Conservation (phyloP, 2,329 filamentous ascomycete species). For the Colletotrichum sp. region DNA sequence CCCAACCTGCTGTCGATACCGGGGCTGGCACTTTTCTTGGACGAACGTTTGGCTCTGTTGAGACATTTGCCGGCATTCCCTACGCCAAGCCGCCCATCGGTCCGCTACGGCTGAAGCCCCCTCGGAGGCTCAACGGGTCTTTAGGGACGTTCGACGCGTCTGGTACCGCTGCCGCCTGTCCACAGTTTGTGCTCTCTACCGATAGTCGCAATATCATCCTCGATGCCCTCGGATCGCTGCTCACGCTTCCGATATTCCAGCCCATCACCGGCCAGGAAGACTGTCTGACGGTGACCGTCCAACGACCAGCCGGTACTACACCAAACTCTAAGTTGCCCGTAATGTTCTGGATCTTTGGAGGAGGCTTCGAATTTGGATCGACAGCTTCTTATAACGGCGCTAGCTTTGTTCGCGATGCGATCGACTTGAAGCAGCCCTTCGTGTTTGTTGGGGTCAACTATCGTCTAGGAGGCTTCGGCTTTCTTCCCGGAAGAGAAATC, state of each 20-base stretch:
- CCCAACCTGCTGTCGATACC: slow-evolving; percentile 57
- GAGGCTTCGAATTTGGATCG: slow-evolving; percentile 64
- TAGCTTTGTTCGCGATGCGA: slow-evolving; percentile 48
- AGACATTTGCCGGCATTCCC: slow-evolving; percentile 77
- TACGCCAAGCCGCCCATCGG: slow-evolving; percentile 75
- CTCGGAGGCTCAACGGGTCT: slow-evolving; percentile 60
- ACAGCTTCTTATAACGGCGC: slow-evolving; percentile 58
- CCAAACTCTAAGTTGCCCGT: slow-evolving; percentile 66
- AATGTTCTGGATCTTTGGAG: slow-evolving; percentile 74
- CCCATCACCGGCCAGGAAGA: slow-evolving; percentile 63
- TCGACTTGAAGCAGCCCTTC: slow-evolving; percentile 64
- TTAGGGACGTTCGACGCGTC: slow-evolving; percentile 69
- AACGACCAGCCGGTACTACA: slow-evolving; percentile 62
- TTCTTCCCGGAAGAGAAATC: slow-evolving; percentile 73
- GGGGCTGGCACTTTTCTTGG: slow-evolving; percentile 63
- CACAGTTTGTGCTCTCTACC: slow-evolving; percentile 71
- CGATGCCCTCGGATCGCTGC: slow-evolving; percentile 52
- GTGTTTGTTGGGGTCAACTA: slow-evolving; percentile 83
- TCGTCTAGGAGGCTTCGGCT: slow-evolving; percentile 76
- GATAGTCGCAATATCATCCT: slow-evolving; percentile 42
- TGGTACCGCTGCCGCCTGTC: slow-evolving; percentile 65
- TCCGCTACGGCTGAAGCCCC: slow-evolving; percentile 70
- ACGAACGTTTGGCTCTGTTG: slow-evolving; percentile 51
- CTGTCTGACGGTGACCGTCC: slow-evolving; percentile 66
- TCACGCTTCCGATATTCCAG: slow-evolving; percentile 65